phyloP scores from a whole-genome alignment of 192 early-diverging fungal species.

The Umbelopsis vinacea region DNA sequence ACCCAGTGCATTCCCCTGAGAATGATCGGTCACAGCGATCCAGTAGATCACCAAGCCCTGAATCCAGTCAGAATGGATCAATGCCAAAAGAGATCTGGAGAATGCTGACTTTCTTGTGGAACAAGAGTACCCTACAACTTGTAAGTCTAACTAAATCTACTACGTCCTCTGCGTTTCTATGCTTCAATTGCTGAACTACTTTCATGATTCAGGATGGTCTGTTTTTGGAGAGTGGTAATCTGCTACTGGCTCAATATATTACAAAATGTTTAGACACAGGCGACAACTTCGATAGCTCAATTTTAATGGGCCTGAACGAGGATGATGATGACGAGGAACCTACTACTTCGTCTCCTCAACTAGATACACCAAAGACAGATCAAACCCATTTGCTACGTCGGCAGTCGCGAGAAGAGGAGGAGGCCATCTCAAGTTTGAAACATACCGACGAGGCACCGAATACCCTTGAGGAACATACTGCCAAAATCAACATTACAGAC shows the following conservation, averaged over 20 bases:
- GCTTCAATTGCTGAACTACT: conserved; percentile 34
- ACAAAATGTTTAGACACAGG: conserved; percentile 84
- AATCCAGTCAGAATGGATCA: conserved; percentile 28
- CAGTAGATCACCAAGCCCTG: conserved; percentile 21
- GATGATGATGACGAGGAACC: neutral
- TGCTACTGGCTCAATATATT: conserved; percentile 63
- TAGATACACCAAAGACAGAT: conserved; percentile 29
- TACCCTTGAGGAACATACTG: conserved; percentile 29
- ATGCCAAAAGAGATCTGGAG: conserved; percentile 75
- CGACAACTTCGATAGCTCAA: conserved; percentile 60
- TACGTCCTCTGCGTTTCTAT: neutral
- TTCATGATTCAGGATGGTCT: conserved; percentile 58
- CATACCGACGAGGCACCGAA: conserved; percentile 29
- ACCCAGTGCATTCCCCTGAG: conserved; percentile 50
- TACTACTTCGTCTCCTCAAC: conserved; percentile 24
- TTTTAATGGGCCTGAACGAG: conserved; percentile 37
- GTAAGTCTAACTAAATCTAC: conserved; percentile 42
- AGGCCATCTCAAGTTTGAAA: conserved; percentile 33
- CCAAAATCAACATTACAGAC: conserved; percentile 17
- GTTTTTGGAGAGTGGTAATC: conserved; percentile 69
- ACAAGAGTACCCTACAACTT: conserved; percentile 60
- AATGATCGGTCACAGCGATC: neutral
- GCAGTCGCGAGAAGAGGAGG: conserved; percentile 29
- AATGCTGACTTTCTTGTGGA: conserved; percentile 73
- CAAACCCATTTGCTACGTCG: neutral